These are phyloP conservation scores for Penicillium brevicompactum DNA, from an alignment of 2,329 filamentous ascomycete genomes.

Conservation along the genomic window DNA sequence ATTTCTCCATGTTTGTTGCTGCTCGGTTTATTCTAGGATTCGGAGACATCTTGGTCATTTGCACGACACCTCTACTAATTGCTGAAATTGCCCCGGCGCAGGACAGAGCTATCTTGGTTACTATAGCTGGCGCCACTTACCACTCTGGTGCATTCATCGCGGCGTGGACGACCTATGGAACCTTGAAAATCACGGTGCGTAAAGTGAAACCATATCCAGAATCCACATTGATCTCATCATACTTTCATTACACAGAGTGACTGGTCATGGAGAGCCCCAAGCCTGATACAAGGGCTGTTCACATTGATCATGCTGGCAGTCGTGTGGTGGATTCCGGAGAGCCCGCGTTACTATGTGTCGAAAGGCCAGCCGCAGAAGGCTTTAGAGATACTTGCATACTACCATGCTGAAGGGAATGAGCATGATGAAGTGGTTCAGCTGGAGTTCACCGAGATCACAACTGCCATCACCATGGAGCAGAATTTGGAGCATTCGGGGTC, in stretches of 20 bases:
- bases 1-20: conserved; percentile 32
- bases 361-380: conserved; percentile 33
- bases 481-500: conserved; percentile 1
- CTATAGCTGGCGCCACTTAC: conserved; percentile 43
- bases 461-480: conserved; percentile 37
- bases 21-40: conserved; percentile 33
- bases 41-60: conserved; percentile 30
- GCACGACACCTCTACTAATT: conserved; percentile 29
- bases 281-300: conserved; percentile 62
- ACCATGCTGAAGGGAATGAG: conserved; percentile 45
- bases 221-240: conserved; percentile 19
- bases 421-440: conserved; percentile 33
- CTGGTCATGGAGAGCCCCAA: conserved; percentile 52
- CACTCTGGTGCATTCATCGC: conserved; percentile 52
- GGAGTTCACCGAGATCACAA: conserved; percentile 29
- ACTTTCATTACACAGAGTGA: conserved; percentile 30
- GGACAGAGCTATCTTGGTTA: conserved; percentile 30
- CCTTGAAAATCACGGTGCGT: conserved; percentile 18
- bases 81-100: conserved; percentile 33
- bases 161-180: conserved; percentile 46
- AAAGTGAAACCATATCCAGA: no score
- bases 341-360: conserved; percentile 54
- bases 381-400: conserved; percentile 34
- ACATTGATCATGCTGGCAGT: conserved; percentile 56
- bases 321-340: conserved; percentile 68